phyloP scores from a whole-genome alignment of 75 land plant species.

The Larix kaempferi region DNA sequence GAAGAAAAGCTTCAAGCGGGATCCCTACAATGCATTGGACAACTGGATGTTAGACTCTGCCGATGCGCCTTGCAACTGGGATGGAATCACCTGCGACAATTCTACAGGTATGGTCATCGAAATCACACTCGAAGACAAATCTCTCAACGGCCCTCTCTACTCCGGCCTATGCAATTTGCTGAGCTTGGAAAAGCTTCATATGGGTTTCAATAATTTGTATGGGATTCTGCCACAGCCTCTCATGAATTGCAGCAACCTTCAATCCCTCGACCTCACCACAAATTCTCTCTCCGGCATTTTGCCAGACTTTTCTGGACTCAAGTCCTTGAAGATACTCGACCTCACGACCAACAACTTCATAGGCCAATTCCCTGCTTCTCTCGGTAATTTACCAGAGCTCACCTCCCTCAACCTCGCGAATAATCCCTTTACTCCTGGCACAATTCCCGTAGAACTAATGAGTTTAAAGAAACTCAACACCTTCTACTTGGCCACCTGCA shows the following conservation, averaged over 20 bases:
- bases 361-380: constrained; percentile 21
- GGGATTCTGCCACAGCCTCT: constrained; percentile 23
- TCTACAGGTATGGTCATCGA: background rate
- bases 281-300: constrained; percentile 24
- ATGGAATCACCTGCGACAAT: background rate
- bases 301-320: constrained; percentile 12
- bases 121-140: background rate
- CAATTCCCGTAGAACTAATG: constrained; percentile 39
- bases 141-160: background rate
- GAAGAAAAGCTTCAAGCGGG: background rate
- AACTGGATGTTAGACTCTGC: background rate
- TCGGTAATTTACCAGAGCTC: constrained; percentile 46
- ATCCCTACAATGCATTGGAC: background rate
- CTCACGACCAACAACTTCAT: constrained; percentile 16
- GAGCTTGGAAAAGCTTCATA: constrained; percentile 7
- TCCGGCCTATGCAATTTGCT: background rate
- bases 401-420: constrained; percentile 41
- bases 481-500: constrained; percentile 47
- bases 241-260: constrained; percentile 14
- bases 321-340: constrained; percentile 5
- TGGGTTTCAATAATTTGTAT: constrained; percentile 20
- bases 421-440: constrained; percentile 39
- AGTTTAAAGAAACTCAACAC: constrained; percentile 36
- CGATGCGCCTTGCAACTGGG: background rate
- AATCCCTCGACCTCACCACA: constrained; percentile 16